Percentiles rank a stretch among this genome's conserved stretches.
Evolutionary conservation across 768 basidiomycete genomes (phyloP).

Genomic region (Rhodotorula graminis): DNA sequence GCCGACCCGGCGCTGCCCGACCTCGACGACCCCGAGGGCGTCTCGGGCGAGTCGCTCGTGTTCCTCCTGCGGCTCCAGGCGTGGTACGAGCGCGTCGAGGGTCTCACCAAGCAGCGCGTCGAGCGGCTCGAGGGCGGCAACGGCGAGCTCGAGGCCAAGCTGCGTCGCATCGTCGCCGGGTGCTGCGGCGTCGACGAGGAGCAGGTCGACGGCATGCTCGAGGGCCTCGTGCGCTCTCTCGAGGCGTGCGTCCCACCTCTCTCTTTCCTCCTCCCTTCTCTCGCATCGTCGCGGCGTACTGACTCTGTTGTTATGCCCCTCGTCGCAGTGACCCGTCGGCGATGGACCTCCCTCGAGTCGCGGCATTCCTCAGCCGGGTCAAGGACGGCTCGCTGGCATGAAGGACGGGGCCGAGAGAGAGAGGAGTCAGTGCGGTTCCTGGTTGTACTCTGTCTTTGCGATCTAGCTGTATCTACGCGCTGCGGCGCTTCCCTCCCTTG

Average conservation of each 20-base stretch:
- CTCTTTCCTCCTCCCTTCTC: background rate
- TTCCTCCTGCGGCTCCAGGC: constrained; percentile 67
- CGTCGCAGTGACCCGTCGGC: constrained; percentile 64
- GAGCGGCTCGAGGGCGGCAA: constrained; percentile 71
- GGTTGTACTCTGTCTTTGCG: too few species aligned
- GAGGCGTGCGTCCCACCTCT: constrained; percentile 49
- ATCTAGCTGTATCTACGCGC: too few species aligned
- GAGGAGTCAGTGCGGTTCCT: too few species aligned
- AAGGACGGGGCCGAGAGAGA: too few species aligned
- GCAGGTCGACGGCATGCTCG: constrained; percentile 86
- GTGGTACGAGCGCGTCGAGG: constrained; percentile 78
- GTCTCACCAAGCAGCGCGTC: constrained; percentile 65
- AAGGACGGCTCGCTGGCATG: constrained; percentile 19
- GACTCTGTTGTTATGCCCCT: background rate
- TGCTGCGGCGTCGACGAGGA: constrained; percentile 82
- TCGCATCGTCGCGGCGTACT: background rate
- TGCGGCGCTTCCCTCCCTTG: too few species aligned
- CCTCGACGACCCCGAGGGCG: constrained; percentile 42
- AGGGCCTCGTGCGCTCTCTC: constrained; percentile 75
- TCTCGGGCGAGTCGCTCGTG: constrained; percentile 53
- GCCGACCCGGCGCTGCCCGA: constrained; percentile 67
- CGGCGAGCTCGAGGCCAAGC: constrained; percentile 69
- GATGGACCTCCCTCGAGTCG: constrained; percentile 76
- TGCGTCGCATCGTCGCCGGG: constrained; percentile 81
- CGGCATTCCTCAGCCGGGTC: constrained; percentile 87